Conservation (phyloP, 2,329 filamentous ascomycete genomes). For the Elsinoe arachidis region DNA sequence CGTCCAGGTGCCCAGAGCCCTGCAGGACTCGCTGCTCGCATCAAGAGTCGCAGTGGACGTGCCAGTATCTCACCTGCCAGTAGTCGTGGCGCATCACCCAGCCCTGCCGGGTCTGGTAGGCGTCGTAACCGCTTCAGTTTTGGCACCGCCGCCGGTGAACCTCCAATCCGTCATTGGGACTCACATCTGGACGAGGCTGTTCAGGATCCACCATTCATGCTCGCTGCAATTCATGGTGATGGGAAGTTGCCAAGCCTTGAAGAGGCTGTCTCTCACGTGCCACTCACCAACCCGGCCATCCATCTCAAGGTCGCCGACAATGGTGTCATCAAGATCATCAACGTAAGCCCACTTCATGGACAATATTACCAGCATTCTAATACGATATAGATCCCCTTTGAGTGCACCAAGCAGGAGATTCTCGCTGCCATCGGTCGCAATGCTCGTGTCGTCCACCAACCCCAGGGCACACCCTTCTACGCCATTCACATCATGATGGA, state of each 20-base stretch:
- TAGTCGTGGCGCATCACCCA: neutral
- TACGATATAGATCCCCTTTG: constrained; percentile 40
- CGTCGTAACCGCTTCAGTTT: neutral
- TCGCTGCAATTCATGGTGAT: neutral
- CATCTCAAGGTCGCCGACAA: constrained; percentile 12
- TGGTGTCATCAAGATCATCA: constrained; percentile 28
- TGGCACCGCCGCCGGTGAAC: neutral
- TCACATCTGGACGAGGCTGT: constrained; percentile 9
- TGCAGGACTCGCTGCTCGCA: neutral
- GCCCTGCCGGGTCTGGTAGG: neutral
- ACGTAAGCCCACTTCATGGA: constrained; percentile 18
- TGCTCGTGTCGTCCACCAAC: constrained; percentile 30
- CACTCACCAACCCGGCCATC: constrained; percentile 21
- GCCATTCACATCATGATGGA: constrained; percentile 52
- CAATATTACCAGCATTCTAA: neutral
- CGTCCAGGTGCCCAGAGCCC: neutral
- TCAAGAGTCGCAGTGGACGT: constrained; percentile 12
- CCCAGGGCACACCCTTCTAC: constrained; percentile 29
- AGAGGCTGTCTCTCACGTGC: constrained; percentile 23
- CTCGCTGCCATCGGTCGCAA: constrained; percentile 38
- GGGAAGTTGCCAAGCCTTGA: constrained; percentile 19
- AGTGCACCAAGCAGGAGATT: constrained; percentile 42
- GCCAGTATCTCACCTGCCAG: neutral
- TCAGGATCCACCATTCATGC: constrained; percentile 13
- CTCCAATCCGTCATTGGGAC: constrained; percentile 5